Percentiles rank a stretch among this genome's conserved stretches.
phyloP scores from a whole-genome alignment of 768 basidiomycete genomes.

The Phlebiopsis gigantea region DNA sequence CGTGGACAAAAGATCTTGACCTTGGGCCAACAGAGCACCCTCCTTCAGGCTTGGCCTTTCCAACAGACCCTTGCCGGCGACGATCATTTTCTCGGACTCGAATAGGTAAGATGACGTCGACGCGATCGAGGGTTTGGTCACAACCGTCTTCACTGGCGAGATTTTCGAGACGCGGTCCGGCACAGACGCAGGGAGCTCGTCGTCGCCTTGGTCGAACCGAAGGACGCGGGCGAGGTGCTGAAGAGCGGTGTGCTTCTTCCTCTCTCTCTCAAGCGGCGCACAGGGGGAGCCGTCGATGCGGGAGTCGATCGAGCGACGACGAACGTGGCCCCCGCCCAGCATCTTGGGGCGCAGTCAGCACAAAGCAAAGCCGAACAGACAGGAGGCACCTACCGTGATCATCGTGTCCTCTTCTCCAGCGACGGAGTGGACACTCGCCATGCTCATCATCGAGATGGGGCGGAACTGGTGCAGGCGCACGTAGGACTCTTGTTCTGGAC shows the following conservation, averaged over 20 bases:
- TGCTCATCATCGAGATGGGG: constrained; percentile 61
- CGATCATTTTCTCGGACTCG: constrained; percentile 65
- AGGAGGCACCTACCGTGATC: constrained; percentile 53
- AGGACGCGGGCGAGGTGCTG: constrained; percentile 25
- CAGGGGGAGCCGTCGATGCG: constrained; percentile 69
- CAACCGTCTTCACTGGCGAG: constrained; percentile 37
- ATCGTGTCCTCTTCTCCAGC: constrained; percentile 73
- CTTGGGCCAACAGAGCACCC: constrained; percentile 55
- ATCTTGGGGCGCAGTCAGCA: constrained; percentile 40
- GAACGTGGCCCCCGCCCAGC: constrained; percentile 74
- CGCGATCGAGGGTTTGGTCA: constrained; percentile 63
- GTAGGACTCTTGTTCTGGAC: constrained; percentile 29
- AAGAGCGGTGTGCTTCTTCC: constrained; percentile 49
- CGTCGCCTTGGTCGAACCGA: constrained; percentile 14
- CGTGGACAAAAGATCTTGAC: constrained; percentile 52
- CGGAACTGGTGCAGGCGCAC: constrained; percentile 51
- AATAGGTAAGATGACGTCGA: constrained; percentile 61
- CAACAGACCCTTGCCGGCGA: constrained; percentile 53
- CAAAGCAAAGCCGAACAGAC: not conserved
- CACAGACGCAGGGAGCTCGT: constrained; percentile 1
- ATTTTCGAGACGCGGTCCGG: constrained; percentile 20
- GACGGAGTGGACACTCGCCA: constrained; percentile 41
- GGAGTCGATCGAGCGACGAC: constrained; percentile 61
- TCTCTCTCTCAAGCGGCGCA: constrained; percentile 61
- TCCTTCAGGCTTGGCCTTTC: constrained; percentile 67